phyloP scores from a whole-genome alignment of 129 eudicot genomes.

The Rutidosis leptorrhynchoides region DNA sequence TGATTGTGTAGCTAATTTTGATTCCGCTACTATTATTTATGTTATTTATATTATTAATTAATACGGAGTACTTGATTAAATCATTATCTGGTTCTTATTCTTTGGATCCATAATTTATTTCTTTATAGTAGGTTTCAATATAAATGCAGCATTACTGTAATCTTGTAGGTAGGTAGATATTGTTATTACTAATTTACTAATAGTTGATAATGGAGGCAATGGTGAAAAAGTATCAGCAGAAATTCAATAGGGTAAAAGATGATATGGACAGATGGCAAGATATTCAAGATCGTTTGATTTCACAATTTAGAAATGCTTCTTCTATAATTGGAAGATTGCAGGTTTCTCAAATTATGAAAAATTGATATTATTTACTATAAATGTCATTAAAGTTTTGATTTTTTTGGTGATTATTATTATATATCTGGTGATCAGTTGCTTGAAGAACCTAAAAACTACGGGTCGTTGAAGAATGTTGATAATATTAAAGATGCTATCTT shows the following conservation, averaged over 20 bases:
- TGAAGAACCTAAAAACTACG: conserved; percentile 50
- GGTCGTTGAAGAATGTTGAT: conserved; percentile 52
- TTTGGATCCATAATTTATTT: neutral
- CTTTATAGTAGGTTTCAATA: neutral
- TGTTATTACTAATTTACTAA: neutral
- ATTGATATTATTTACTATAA: neutral
- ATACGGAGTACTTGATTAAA: too few relatives aligned
- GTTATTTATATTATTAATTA: too few relatives aligned
- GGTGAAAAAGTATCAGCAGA: conserved; percentile 68
- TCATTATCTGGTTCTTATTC: neutral
- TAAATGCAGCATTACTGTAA: conserved; percentile 16
- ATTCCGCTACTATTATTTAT: neutral
- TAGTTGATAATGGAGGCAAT: conserved; percentile 52
- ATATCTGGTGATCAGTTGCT: conserved; percentile 41
- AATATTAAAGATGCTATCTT: conserved; percentile 52
- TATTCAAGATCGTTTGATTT: conserved; percentile 54
- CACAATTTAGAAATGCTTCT: conserved; percentile 72
- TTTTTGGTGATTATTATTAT: neutral
- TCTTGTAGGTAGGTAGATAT: conserved; percentile 19
- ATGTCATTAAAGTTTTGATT: neutral
- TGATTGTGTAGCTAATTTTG: neutral
- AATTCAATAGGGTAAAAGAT: conserved; percentile 45
- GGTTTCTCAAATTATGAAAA: conserved; percentile 36
- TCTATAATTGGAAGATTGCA: conserved; percentile 67
- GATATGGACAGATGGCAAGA: conserved; percentile 65